These are phyloP conservation scores for Coemansia sp. DNA, from an alignment of 192 early-diverging fungal species.

Conservation along the genomic window DNA sequence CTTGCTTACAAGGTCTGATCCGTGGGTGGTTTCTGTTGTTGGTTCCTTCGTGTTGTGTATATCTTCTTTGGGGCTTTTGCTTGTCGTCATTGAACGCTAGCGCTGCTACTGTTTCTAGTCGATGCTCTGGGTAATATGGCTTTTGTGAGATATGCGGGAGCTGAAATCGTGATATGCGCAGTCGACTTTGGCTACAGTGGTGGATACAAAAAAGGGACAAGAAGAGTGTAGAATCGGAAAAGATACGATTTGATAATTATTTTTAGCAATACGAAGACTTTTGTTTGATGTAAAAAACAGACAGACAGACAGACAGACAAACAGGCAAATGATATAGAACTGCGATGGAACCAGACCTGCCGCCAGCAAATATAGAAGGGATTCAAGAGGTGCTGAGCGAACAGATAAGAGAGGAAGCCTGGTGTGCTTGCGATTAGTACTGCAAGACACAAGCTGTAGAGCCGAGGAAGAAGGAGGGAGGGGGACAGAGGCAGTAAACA, in stretches of 20 bases:
- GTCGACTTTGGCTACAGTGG: neutral
- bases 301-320: neutral
- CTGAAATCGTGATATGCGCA: neutral
- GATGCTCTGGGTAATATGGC: too few species aligned
- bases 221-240: neutral
- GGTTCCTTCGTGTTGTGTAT: neutral
- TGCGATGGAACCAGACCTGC: neutral
- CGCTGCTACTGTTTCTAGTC: neutral
- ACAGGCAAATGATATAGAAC: neutral
- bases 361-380: neutral
- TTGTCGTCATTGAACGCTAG: slow-evolving; percentile 29
- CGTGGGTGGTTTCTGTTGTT: slow-evolving; percentile 6
- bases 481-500: slow-evolving; percentile 12
- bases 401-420: neutral
- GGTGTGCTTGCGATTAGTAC: neutral
- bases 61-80: slow-evolving; percentile 20
- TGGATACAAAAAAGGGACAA: neutral
- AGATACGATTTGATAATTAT: neutral
- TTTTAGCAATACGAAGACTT: neutral
- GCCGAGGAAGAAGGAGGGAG: neutral
- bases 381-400: neutral
- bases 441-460: neutral
- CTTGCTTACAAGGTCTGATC: slow-evolving; percentile 41
- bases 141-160: neutral
- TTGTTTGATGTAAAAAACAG: neutral